These are phyloP conservation scores for Yamadazyma nakazawae DNA, from an alignment of 805 yeast species.

Conservation along the genomic window DNA sequence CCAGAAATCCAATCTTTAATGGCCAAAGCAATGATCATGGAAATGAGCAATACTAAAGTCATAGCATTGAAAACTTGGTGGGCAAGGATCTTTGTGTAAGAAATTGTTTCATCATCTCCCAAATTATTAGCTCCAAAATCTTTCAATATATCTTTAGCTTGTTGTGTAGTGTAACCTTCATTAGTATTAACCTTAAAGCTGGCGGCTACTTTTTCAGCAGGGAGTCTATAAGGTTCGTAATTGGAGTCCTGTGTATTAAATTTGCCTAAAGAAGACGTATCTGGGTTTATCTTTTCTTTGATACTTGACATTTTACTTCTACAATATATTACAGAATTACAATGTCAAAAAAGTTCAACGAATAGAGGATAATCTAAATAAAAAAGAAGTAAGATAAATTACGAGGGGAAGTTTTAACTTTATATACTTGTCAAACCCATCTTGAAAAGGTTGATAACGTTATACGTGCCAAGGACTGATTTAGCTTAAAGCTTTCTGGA, in stretches of 20 bases:
- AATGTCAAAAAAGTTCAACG: no score
- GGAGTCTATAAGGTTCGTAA: conserved; percentile 27
- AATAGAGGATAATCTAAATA: no score
- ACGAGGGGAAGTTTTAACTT: no score
- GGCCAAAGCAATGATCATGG: conserved; percentile 37
- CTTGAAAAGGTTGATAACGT: neutral
- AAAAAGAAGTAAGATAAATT: no score
- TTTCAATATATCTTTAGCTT: conserved; percentile 14
- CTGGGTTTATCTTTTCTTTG: conserved; percentile 11
- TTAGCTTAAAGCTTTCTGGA: neutral
- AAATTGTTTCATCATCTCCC: conserved; percentile 30
- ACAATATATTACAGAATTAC: neutral
- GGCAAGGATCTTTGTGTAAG: conserved; percentile 27
- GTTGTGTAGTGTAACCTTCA: conserved; percentile 42
- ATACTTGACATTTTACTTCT: conserved; percentile 4
- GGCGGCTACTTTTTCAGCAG: conserved; percentile 35
- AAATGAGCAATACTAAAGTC: conserved; percentile 36
- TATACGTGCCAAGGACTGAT: neutral
- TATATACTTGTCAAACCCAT: no score
- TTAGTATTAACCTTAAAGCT: conserved; percentile 39
- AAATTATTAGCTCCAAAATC: conserved; percentile 25
- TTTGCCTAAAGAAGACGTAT: conserved; percentile 11
- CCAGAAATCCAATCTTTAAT: conserved; percentile 40
- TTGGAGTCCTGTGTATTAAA: conserved; percentile 3
- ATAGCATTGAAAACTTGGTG: conserved; percentile 39